phyloP scores from a whole-genome alignment of 768 basidiomycete genomes.

The Boletus rex-veris region DNA sequence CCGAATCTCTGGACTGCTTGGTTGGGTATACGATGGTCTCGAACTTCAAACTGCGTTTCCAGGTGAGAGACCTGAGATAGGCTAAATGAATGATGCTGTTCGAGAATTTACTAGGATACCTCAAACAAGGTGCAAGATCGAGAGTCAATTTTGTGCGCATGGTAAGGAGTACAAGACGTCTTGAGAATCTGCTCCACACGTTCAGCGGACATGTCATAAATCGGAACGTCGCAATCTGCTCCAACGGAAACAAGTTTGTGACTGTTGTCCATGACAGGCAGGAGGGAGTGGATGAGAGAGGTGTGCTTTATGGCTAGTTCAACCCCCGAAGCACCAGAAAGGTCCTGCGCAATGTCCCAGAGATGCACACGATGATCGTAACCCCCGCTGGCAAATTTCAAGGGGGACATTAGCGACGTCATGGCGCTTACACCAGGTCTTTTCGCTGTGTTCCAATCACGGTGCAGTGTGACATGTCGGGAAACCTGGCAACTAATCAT shows the following conservation, averaged over 20 bases:
- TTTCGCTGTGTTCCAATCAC: conserved; percentile 35
- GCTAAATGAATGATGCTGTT: neutral
- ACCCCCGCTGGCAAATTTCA: conserved; percentile 47
- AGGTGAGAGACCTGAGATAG: conserved; percentile 42
- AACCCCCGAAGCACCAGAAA: conserved; percentile 29
- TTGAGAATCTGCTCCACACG: conserved; percentile 40
- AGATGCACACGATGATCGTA: conserved; percentile 47
- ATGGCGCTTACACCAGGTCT: conserved; percentile 43
- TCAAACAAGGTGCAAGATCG: conserved; percentile 44
- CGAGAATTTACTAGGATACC: conserved; percentile 27
- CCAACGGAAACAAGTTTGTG: conserved; percentile 46
- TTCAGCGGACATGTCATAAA: conserved; percentile 48
- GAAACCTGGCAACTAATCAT: conserved; percentile 7
- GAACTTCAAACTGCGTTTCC: conserved; percentile 52
- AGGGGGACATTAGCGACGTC: conserved; percentile 38
- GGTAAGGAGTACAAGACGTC: conserved; percentile 42
- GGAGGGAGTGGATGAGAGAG: conserved; percentile 41
- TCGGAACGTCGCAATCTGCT: conserved; percentile 43
- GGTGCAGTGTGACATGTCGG: conserved; percentile 12
- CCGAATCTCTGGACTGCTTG: conserved; percentile 44
- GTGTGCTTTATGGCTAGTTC: conserved; percentile 41
- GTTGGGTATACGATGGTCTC: conserved; percentile 40
- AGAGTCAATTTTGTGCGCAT: conserved; percentile 37
- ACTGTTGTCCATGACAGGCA: conserved; percentile 43
- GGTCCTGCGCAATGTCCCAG: conserved; percentile 40